These are phyloP conservation scores for Paramyrothecium sp. DNA, from an alignment of 2,329 filamentous ascomycete species.

Conservation along the genomic window DNA sequence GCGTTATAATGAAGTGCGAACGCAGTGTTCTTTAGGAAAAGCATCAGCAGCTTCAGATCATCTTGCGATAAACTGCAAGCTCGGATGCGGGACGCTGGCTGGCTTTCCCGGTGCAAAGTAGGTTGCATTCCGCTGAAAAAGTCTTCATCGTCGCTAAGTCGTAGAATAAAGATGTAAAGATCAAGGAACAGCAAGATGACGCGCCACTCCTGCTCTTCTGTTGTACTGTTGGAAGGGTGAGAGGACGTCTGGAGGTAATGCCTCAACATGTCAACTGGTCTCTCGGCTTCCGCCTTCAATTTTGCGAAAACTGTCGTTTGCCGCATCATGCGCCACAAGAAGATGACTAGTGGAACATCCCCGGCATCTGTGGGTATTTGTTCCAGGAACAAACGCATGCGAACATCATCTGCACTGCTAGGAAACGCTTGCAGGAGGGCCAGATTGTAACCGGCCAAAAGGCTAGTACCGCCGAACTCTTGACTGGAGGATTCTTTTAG, in stretches of 20 bases:
- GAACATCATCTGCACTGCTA: conserved; percentile 77
- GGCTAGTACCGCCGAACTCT: conserved; percentile 47
- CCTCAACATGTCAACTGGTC: conserved; percentile 24
- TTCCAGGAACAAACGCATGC: conserved; percentile 83
- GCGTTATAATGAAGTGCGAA: conserved; percentile 88
- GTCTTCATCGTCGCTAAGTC: conserved; percentile 94
- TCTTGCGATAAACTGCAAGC: conserved; percentile 66
- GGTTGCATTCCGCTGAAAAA: conserved; percentile 67
- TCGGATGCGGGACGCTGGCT: conserved; percentile 47
- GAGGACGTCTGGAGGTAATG: conserved; percentile 29
- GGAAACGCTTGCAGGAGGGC: conserved; percentile 86
- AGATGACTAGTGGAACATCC: conserved; percentile 58
- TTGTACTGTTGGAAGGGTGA: conserved; percentile 13
- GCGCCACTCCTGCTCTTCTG: conserved; percentile 68
- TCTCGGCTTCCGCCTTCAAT: conserved; percentile 25
- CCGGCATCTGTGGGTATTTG: conserved; percentile 43
- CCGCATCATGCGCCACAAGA: conserved; percentile 71
- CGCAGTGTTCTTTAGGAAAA: conserved; percentile 86
- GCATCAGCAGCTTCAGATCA: conserved; percentile 72
- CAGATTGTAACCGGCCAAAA: conserved; percentile 82
- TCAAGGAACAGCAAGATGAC: conserved; percentile 89
- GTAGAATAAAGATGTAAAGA: conserved; percentile 87
- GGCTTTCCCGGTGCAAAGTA: conserved; percentile 31
- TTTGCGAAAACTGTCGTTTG: conserved; percentile 39
- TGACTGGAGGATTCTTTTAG: conserved; percentile 26